Evolutionary conservation across 768 basidiomycete genomes (phyloP), one percentile per base, ranked within the genome.

Genomic region (Termitomyces sp.): DNA sequence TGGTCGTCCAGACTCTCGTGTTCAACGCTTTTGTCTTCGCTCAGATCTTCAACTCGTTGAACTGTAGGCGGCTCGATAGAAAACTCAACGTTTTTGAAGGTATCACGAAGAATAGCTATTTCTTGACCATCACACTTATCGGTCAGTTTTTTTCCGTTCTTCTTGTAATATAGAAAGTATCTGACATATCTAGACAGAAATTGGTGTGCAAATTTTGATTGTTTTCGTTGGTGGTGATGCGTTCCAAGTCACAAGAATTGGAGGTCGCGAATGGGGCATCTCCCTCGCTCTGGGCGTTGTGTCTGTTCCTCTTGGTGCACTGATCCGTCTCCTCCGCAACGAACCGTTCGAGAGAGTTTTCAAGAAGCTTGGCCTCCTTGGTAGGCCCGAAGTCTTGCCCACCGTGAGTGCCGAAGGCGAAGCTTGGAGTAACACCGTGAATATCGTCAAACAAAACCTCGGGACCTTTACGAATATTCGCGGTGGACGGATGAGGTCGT

Each of bases 21-120:
- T 99, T 99, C 85, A 99, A 98, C 69, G 84, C 88, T n/a, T 99
- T 98, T 69, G 96, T 98, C 53, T 98, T 98, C 71, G 92, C 93
- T 33, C 97, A 98, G 74, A 95, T 99, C 66, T 95, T 91, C 83
- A 97, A 96, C 76, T 94, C 93, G 46, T 73, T 98, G 73, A 99
- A 98, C 71, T 93, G 91, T 67, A 82, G 97, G 57, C 81, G 94
- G 40, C 79, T 98, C 50, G 96, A 98, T 68, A 85, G 83, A 61
- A 84, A 86, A 54, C 79, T 95, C 61, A 98, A 99, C 74, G 84
- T 98, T 61, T 94, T 98, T 67, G 87, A 90, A 63, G 93, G 94
- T 44, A 82, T 98, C 35, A 67, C 76, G 44, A 80, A 75, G 52
- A 99, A 99, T 72, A 84, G 75, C 66, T 97, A 91, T 71, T 98